Base-by-base conservation (phyloP, 768 basidiomycete genomes). In the Suillus plorans region DNA sequence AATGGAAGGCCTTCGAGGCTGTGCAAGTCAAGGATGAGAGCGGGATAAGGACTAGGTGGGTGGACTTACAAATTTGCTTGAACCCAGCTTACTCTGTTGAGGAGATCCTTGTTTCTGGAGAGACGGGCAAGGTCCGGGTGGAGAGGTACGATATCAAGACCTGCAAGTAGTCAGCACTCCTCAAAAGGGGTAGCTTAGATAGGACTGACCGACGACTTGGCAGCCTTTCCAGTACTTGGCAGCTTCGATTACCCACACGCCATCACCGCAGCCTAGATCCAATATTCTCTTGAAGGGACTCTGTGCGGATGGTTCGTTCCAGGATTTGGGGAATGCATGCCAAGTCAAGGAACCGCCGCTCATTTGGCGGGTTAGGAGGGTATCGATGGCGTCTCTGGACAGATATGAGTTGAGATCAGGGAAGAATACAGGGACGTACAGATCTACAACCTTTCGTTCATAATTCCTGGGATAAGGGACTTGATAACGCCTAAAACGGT, bases 221-320 rank as follows among this genome's bases (percentile, higher is more conserved):
- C 76, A 47, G 61, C 81, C 87, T 80, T 85, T 85, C 90, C 90
- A 92, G 36, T 75, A 73, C 66, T 80, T 79, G 12, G 89, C 89
- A 67, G 85, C 85, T 42, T 88, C 82, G 61, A 91, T 68, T 53
- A 91, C 82, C 91, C 91, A 92, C 20, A 84, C 82, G 18, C 90
- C 91, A n/a, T 88, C 86, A 8, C 90, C 90, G 70, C 90, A 91
- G 12, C 90, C 91, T 53, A 92, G 76, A 68, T 92, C 91, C 36
- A 92, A 78, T 87, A 68, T 37, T 34, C 65, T 45, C 36, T 60
- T 62, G 31, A 62, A 53, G 13, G 41, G 28, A 2, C 14, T 34
- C 9, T 39, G 57, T 1, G 6, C 18, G 5, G 44, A 31, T 34
- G 13, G 14, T 1, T 28, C 31, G 55, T 39, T 62, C 37, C 25